A percentile compares a stretch with the other conserved stretches of the same genome.
phyloP scores from a whole-genome alignment of 73 alveolate genomes.

The Tetrahymena borealis region DNA sequence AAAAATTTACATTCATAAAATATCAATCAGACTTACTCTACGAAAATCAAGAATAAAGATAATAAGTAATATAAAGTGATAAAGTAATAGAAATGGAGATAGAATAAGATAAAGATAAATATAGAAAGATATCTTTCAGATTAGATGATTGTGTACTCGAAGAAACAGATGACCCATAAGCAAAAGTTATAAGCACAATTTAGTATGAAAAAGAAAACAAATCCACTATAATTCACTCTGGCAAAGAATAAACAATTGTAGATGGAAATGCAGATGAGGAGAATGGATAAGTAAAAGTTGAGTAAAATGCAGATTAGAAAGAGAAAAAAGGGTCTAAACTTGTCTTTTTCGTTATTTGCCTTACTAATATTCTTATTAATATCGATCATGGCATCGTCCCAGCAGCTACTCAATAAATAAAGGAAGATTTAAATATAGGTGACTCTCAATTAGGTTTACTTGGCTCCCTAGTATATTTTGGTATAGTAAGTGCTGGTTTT shows the following conservation, averaged over 20 bases:
- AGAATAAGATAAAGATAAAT: not conserved
- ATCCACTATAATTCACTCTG: not conserved
- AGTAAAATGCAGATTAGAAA: not conserved
- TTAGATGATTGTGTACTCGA: not conserved
- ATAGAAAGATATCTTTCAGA: not conserved
- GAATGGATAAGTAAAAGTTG: not conserved
- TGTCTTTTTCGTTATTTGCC: not conserved
- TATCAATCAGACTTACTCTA: no score
- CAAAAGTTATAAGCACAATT: not conserved
- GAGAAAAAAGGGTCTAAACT: not conserved
- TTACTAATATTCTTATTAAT: slow-evolving; percentile 63
- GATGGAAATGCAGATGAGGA: not conserved
- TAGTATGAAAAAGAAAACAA: not conserved
- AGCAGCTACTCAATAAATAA: slow-evolving; percentile 45
- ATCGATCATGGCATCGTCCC: slow-evolving; percentile 85
- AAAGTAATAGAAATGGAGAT: no score
- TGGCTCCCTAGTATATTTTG: not conserved
- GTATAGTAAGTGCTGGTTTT: not conserved
- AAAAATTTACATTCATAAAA: no score
- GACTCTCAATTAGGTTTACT: not conserved
- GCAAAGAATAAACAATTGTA: not conserved
- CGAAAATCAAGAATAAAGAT: no score
- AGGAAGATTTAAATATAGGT: not conserved
- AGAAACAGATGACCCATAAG: not conserved
- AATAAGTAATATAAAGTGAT: no score